Evolutionary conservation across 208 protist species (phyloP).

Genomic region (Wallacemonas sp.): DNA sequence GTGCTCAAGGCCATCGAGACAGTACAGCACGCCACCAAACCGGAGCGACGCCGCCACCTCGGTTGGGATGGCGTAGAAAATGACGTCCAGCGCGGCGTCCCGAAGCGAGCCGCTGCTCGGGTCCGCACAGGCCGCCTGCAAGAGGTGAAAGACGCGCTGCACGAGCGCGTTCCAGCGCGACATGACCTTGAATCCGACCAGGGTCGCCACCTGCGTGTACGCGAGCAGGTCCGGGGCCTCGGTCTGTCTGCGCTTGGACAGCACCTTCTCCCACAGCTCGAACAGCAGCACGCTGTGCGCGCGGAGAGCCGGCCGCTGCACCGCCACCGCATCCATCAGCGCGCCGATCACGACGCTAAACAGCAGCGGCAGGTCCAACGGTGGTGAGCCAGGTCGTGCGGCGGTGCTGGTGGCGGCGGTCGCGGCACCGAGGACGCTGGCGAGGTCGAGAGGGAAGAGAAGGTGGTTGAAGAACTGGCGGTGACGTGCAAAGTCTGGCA

Average conservation of each 20-base stretch:
- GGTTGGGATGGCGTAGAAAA: conserved; percentile 51
- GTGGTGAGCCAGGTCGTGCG: neutral
- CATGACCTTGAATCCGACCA: conserved; percentile 45
- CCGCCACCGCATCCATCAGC: conserved; percentile 61
- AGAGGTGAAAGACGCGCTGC: conserved; percentile 29
- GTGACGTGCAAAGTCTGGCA: conserved; percentile 29
- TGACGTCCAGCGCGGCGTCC: conserved; percentile 46
- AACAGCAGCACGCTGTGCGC: conserved; percentile 31
- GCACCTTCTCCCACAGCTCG: conserved; percentile 65
- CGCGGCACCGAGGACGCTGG: neutral
- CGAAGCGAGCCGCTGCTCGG: conserved; percentile 29
- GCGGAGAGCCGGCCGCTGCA: conserved; percentile 57
- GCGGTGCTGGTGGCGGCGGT: too few species aligned
- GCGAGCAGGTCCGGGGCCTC: conserved; percentile 32
- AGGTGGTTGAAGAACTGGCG: conserved; percentile 39
- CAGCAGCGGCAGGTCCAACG: conserved; percentile 37
- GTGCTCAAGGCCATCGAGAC: conserved; percentile 47
- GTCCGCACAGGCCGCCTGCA: conserved; percentile 39
- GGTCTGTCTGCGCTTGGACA: conserved; percentile 11
- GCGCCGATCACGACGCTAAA: conserved; percentile 51
- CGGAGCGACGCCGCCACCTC: conserved; percentile 56
- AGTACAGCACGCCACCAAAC: conserved; percentile 61
- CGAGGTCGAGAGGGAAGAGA: conserved; percentile 57
- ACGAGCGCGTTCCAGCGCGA: conserved; percentile 52
- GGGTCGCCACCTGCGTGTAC: conserved; percentile 28